Base-by-base conservation (phyloP, 2,329 filamentous ascomycete genomes). In the Dactylella cylindrospora region DNA sequence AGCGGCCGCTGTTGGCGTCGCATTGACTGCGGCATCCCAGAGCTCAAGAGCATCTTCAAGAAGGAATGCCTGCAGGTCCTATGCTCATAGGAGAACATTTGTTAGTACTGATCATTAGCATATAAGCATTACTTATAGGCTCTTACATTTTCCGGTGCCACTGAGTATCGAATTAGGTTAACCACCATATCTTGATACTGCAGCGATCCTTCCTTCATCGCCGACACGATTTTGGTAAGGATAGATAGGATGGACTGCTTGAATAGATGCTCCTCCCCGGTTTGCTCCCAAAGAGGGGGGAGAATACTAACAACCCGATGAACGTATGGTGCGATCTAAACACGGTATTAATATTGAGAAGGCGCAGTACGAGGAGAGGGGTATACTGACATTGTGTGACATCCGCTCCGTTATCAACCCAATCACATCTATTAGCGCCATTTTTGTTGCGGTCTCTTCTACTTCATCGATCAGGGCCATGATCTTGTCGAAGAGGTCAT, bases 241-340 rank as follows among this genome's bases (percentile, higher is more conserved):
- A 97, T 85, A 2, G 86, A 88, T 54, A 97, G 80, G 46, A 97
- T 90, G 1, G 89, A 84, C 73, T 96, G 90, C 73, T 97, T 97
- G 78, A 96, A 86, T 72, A 97, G 82, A 73, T 90, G 88, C 69
- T 93, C 88, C 61, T 95, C 86, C 0, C 85, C 88, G 2, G 88
- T 89, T 45, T 84, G 82, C 61, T 88, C 84, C 93, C 93, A 98
- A 0, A 97, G 78, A 3, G 79, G 78, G 0, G 91, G 90, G 5
- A 97, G 78, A 9, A 90, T 80, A 1, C 81, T 78, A 72, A 98
- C 85, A 61, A 98, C 86, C 60, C 85, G 82, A 68, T 95, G 88
- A 3, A 88, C 88, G 64, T 84, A 84, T 38, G 78, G 78, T 0
- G 77, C 74, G 1, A 84, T 64, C 32, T 65, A 26, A 28, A 19